Evolutionary conservation across 495 filamentous ascomycete species (phyloP).

Genomic region (Geopyxis carbonaria): DNA sequence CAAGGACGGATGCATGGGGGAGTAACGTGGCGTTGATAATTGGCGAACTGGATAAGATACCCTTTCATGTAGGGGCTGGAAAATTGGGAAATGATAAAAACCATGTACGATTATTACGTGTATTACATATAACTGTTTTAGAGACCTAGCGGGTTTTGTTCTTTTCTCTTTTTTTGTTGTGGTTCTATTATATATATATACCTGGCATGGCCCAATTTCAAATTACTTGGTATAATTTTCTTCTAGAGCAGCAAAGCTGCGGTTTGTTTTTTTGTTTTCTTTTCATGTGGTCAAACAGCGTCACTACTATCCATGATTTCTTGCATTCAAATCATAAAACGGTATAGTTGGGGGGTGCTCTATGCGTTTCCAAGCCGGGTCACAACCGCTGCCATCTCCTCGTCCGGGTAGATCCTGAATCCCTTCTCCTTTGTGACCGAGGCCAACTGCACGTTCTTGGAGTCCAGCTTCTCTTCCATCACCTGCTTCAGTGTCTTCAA

Average conservation of each 20-base stretch:
- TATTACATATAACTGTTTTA: no score
- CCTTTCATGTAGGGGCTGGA: no score
- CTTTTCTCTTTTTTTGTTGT: not conserved
- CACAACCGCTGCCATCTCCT: conserved; percentile 86
- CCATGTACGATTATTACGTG: no score
- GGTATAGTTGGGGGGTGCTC: conserved; percentile 3
- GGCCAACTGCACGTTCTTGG: conserved; percentile 94
- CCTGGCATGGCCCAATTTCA: not conserved
- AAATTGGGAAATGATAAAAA: no score
- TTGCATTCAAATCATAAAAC: conserved; percentile 4
- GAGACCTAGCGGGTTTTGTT: no score
- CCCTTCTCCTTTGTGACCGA: conserved; percentile 96
- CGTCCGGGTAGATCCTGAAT: conserved; percentile 93
- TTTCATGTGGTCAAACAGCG: not conserved
- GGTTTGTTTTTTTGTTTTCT: not conserved
- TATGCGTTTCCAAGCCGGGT: conserved; percentile 38
- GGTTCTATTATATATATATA: not conserved
- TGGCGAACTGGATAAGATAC: no score
- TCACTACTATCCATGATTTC: not conserved
- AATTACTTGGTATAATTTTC: no score
- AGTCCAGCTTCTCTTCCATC: conserved; percentile 98
- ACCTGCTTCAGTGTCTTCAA: conserved; percentile 98
- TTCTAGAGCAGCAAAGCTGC: no score
- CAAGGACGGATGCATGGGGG: not conserved
- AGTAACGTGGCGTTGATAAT: no score